phyloP scores from a whole-genome alignment of 176 grass and related monocot species.

The Hordeum vulgare region MorexV3_pseudomolecules_assembly NC_058518.1:456779033-456779532 shows the following conservation, averaged over 20 bases:
- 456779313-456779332: not conserved
- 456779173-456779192: constrained; percentile 66
- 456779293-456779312: constrained; percentile 7
- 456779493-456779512: constrained; percentile 12
- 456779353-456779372: constrained; percentile 73
- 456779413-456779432: constrained; percentile 46
- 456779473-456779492: constrained; percentile 51
- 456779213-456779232: not conserved
- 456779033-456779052: not conserved
- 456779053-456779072: constrained; percentile 50
- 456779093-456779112: not conserved
- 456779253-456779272: constrained; percentile 51
- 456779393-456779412: constrained; percentile 57
- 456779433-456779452: constrained; percentile 73
- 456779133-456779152: constrained; percentile 14
- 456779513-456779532: constrained; percentile 72
- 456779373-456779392: constrained; percentile 65
- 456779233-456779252: constrained; percentile 62
- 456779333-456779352: constrained; percentile 64
- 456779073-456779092: constrained; percentile 50
- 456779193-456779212: constrained; percentile 40
- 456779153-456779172: constrained; percentile 25
- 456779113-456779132: not conserved
- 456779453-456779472: constrained; percentile 37
- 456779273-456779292: constrained; percentile 50